Evolutionary conservation across 192 early-diverging fungal genomes (phyloP).

Genomic region (Backusella mclennaniae): DNA sequence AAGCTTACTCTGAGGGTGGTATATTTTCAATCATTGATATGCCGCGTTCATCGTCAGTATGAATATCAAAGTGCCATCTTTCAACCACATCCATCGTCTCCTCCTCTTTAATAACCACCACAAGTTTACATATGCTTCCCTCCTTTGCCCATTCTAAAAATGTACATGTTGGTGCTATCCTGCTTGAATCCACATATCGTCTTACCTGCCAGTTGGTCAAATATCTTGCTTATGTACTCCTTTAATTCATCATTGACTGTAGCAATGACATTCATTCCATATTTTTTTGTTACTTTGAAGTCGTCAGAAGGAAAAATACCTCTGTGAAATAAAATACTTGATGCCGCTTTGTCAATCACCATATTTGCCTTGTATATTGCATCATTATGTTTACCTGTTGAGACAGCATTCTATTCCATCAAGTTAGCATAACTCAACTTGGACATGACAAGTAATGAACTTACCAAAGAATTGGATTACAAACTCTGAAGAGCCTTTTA

Average conservation of each 20-base stretch:
- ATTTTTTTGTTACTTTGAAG: conserved; percentile 84
- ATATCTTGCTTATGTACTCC: conserved; percentile 73
- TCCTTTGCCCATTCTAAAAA: conserved; percentile 70
- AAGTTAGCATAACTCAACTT: not conserved
- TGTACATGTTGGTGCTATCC: not conserved
- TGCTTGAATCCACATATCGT: not conserved
- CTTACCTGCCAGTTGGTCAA: conserved; percentile 78
- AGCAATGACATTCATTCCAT: conserved; percentile 83
- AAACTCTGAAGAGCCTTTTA: conserved; percentile 82
- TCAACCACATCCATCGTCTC: conserved; percentile 83
- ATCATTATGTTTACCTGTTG: not conserved
- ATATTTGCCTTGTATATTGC: not conserved
- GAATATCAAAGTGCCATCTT: conserved; percentile 94
- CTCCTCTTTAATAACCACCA: conserved; percentile 83
- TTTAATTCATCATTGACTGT: conserved; percentile 70
- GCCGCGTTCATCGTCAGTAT: conserved; percentile 54
- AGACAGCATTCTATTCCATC: not conserved
- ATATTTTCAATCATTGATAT: conserved; percentile 11
- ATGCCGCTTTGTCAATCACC: not conserved
- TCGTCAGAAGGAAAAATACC: conserved; percentile 93
- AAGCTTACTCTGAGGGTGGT: conserved; percentile 9
- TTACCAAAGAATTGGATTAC: conserved; percentile 90
- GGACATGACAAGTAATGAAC: not conserved
- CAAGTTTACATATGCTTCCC: conserved; percentile 77
- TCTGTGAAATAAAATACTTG: conserved; percentile 87